phyloP scores from a whole-genome alignment of 352 stramenopile genomes.

The Phytophthora pinifolia region DNA sequence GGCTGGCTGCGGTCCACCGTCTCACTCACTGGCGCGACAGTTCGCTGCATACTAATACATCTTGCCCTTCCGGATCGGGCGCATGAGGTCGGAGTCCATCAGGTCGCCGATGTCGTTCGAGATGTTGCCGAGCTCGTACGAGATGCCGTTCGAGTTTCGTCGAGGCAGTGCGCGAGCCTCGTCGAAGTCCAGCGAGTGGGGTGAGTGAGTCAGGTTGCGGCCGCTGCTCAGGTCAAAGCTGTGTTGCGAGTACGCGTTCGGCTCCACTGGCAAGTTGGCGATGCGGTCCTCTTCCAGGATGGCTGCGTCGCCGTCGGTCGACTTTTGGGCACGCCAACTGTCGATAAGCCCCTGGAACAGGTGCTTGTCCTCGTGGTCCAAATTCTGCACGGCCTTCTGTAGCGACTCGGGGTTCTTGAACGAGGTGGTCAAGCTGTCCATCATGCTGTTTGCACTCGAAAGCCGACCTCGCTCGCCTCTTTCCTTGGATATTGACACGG shows the following conservation, averaged over 20 bases:
- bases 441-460: slow-evolving; percentile 27
- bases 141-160: slow-evolving; percentile 41
- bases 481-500: slow-evolving; percentile 69
- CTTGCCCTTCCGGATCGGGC: slow-evolving; percentile 61
- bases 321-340: slow-evolving; percentile 37
- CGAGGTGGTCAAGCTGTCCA: slow-evolving; percentile 53
- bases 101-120: slow-evolving; percentile 57
- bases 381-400: slow-evolving; percentile 50
- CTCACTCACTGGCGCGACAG: background rate
- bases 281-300: slow-evolving; percentile 29
- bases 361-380: slow-evolving; percentile 66
- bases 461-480: slow-evolving; percentile 14
- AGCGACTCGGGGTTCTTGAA: slow-evolving; percentile 60
- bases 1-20: background rate
- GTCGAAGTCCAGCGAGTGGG: slow-evolving; percentile 41
- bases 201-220: slow-evolving; percentile 44
- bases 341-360: slow-evolving; percentile 72
- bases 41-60: slow-evolving; percentile 41
- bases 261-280: slow-evolving; percentile 44
- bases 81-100: slow-evolving; percentile 55
- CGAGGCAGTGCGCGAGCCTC: slow-evolving; percentile 26
- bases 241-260: slow-evolving; percentile 33
- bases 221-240: slow-evolving; percentile 35
- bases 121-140: slow-evolving; percentile 35
- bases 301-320: slow-evolving; percentile 9